These are phyloP conservation scores for Pestalotiopsis sp. DNA, from an alignment of 2,329 filamentous ascomycete species.

Conservation along the genomic window DNA sequence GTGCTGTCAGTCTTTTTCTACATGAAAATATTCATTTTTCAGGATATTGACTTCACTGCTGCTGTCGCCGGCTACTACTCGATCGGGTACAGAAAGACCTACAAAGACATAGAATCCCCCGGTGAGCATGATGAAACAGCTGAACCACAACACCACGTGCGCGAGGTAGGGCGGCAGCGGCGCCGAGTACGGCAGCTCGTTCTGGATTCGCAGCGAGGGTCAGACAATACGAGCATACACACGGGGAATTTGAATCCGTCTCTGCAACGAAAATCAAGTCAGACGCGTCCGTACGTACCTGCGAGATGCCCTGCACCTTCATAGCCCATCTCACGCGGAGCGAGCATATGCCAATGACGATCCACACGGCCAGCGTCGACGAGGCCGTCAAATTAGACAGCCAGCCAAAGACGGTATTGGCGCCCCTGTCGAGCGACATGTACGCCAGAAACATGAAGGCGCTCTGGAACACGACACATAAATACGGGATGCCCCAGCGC, in stretches of 20 bases:
- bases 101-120: constrained; percentile 29
- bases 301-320: constrained; percentile 27
- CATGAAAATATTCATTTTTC: too few species aligned
- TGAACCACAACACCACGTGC: constrained; percentile 21
- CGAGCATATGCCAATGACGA: constrained; percentile 26
- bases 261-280: background rate
- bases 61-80: background rate
- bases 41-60: background rate
- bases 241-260: background rate
- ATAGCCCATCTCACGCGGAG: constrained; percentile 24
- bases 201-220: background rate
- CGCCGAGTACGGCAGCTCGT: constrained; percentile 28
- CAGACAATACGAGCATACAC: background rate
- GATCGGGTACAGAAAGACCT: background rate
- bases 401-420: constrained; percentile 29
- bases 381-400: constrained; percentile 29
- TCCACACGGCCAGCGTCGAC: constrained; percentile 26
- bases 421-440: constrained; percentile 21
- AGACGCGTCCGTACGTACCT: background rate
- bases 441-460: constrained; percentile 17
- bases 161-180: constrained; percentile 31
- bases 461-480: constrained; percentile 22
- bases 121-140: constrained; percentile 27
- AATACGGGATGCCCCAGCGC: constrained; percentile 45
- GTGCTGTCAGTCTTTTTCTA: background rate